A percentile compares a stretch with the other conserved stretches of the same genome.
These are phyloP conservation scores for Claviceps africana DNA, from an alignment of 2,329 filamentous ascomycete genomes.

Conservation along the genomic window DNA sequence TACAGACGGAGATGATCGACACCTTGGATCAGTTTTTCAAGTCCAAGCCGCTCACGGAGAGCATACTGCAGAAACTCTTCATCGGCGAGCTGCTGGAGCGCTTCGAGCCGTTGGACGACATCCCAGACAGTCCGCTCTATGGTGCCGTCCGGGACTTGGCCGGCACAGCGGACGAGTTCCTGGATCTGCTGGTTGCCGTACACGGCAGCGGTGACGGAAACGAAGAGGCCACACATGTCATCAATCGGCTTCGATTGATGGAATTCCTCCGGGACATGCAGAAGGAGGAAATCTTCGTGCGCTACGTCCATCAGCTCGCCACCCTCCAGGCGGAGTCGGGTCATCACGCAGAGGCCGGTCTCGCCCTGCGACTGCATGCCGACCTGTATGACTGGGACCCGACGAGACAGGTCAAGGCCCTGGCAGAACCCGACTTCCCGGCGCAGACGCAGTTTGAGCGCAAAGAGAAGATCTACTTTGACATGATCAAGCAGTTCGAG, in stretches of 20 bases:
- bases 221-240: constrained; percentile 66
- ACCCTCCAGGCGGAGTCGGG: constrained; percentile 59
- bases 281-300: constrained; percentile 91
- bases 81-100: constrained; percentile 70
- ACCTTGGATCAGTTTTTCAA: constrained; percentile 85
- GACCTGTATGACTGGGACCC: constrained; percentile 90
- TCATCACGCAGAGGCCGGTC: constrained; percentile 75
- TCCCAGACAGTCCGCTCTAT: constrained; percentile 60
- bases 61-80: constrained; percentile 82
- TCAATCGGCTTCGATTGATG: constrained; percentile 84
- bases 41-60: constrained; percentile 73
- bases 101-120: constrained; percentile 56
- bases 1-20: constrained; percentile 95
- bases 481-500: constrained; percentile 90
- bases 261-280: constrained; percentile 94
- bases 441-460: constrained; percentile 80
- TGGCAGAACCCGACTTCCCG: constrained; percentile 64
- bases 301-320: constrained; percentile 87
- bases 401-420: constrained; percentile 45
- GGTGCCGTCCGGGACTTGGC: constrained; percentile 66
- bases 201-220: constrained; percentile 62
- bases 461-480: constrained; percentile 82
- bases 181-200: constrained; percentile 81
- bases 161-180: constrained; percentile 72
- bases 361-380: constrained; percentile 79